Conservation (phyloP, 352 stramenopile species). For the Phytophthora parvispora region DNA sequence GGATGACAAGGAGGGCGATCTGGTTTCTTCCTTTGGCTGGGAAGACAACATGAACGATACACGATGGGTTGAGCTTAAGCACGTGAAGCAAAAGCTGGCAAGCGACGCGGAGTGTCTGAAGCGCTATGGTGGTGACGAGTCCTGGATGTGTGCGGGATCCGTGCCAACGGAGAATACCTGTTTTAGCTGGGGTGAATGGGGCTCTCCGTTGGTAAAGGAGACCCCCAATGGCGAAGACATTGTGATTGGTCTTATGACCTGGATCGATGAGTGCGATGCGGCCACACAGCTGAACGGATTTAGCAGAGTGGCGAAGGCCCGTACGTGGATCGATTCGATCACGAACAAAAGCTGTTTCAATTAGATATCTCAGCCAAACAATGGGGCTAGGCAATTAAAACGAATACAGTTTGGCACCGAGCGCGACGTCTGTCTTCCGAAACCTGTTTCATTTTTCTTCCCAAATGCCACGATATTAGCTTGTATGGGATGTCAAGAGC, state of each 20-base stretch:
- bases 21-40: slow-evolving; percentile 36
- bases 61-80: slow-evolving; percentile 25
- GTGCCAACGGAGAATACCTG: slow-evolving; percentile 41
- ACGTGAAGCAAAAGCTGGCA: slow-evolving; percentile 40
- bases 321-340: slow-evolving; percentile 43
- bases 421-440: no score
- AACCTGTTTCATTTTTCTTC: no score
- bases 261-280: slow-evolving; percentile 53
- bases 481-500: no score
- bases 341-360: no score
- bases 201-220: slow-evolving; percentile 44
- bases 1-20: slow-evolving; percentile 22
- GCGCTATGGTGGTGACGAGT: slow-evolving; percentile 53
- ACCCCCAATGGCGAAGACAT: slow-evolving; percentile 15
- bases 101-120: slow-evolving; percentile 38
- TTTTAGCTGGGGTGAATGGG: slow-evolving; percentile 62
- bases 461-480: no score
- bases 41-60: slow-evolving; percentile 18
- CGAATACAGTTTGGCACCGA: no score
- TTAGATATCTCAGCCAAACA: no score
- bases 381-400: no score
- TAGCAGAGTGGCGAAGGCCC: slow-evolving; percentile 46
- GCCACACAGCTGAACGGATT: slow-evolving; percentile 38
- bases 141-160: no score
- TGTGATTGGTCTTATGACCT: slow-evolving; percentile 55